Percentiles rank a stretch among this genome's conserved stretches.
These are phyloP conservation scores for Lactuca sativa DNA, from an alignment of 129 eudicot species.

Conservation along the genomic window DNA sequence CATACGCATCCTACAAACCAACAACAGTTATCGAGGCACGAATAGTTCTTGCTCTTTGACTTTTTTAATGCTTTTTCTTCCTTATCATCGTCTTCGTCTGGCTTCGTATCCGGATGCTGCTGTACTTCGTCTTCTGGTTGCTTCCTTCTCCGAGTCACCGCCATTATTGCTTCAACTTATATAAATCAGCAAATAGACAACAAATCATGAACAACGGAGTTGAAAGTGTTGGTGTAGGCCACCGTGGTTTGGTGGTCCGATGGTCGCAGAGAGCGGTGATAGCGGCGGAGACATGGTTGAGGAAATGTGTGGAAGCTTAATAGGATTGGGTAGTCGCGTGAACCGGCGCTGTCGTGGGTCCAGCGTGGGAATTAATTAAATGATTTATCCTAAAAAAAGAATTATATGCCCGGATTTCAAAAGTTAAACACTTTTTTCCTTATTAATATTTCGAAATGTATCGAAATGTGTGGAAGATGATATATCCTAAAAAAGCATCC, in stretches of 20 bases:
- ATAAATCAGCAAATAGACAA: background rate
- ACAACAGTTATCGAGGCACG: slow-evolving; percentile 83
- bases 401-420: background rate
- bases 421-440: no score
- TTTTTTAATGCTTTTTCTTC: slow-evolving; percentile 16
- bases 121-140: slow-evolving; percentile 27
- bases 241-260: slow-evolving; percentile 19
- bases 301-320: slow-evolving; percentile 20
- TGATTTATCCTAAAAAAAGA: background rate
- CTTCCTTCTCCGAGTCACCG: slow-evolving; percentile 46
- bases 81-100: slow-evolving; percentile 33
- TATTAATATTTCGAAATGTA: no score
- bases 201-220: background rate
- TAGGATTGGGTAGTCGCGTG: slow-evolving; percentile 24
- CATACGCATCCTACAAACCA: slow-evolving; percentile 89
- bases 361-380: slow-evolving; percentile 12
- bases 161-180: slow-evolving; percentile 26
- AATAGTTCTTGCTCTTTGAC: slow-evolving; percentile 41
- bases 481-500: no score
- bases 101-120: slow-evolving; percentile 14
- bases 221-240: slow-evolving; percentile 4
- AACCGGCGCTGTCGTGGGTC: slow-evolving; percentile 24
- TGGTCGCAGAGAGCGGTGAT: slow-evolving; percentile 19
- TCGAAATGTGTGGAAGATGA: no score
- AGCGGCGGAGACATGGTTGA: slow-evolving; percentile 26